These are phyloP conservation scores for Tetrahymena thermophila DNA, from an alignment of 73 alveolate genomes.

Conservation along the genomic window DNA sequence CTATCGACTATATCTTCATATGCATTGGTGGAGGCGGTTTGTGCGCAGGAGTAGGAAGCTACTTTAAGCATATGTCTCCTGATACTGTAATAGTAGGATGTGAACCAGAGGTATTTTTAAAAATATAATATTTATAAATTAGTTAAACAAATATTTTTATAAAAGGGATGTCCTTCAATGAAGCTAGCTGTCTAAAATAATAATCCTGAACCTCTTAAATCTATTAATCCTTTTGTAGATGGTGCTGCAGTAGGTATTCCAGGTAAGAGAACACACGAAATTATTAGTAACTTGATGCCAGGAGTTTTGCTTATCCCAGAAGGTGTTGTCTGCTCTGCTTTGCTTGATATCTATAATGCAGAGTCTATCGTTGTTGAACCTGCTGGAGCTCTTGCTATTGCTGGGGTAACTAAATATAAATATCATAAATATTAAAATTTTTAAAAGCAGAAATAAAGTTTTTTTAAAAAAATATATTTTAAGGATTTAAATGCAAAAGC, in stretches of 20 bases:
- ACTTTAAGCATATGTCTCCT: slow-evolving; percentile 25
- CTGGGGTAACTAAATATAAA: slow-evolving; percentile 11
- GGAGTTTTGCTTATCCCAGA: slow-evolving; percentile 15
- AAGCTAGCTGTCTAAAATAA: slow-evolving; percentile 5
- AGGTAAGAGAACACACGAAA: slow-evolving; percentile 21
- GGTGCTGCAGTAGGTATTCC: slow-evolving; percentile 38
- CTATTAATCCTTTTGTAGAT: slow-evolving; percentile 31
- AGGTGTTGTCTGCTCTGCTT: slow-evolving; percentile 37
- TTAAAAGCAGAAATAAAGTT: not conserved
- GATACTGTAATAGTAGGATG: slow-evolving; percentile 19
- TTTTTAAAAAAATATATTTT: not conserved
- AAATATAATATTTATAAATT: too few species aligned
- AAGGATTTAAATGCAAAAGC: not conserved
- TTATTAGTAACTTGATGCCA: slow-evolving; percentile 1
- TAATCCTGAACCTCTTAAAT: slow-evolving; percentile 4
- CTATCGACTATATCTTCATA: slow-evolving; percentile 18
- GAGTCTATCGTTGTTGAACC: slow-evolving; percentile 38
- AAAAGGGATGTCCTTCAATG: slow-evolving; percentile 37
- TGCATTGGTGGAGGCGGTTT: slow-evolving; percentile 43
- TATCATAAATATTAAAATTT: not conserved
- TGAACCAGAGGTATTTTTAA: slow-evolving; percentile 10
- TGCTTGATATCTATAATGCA: slow-evolving; percentile 23
- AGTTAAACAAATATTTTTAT: too few species aligned
- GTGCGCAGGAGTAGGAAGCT: slow-evolving; percentile 19
- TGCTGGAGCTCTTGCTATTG: slow-evolving; percentile 36